Evolutionary conservation across 768 basidiomycete genomes (phyloP).

Genomic region (Chalciporus sphaerocephalus): DNA sequence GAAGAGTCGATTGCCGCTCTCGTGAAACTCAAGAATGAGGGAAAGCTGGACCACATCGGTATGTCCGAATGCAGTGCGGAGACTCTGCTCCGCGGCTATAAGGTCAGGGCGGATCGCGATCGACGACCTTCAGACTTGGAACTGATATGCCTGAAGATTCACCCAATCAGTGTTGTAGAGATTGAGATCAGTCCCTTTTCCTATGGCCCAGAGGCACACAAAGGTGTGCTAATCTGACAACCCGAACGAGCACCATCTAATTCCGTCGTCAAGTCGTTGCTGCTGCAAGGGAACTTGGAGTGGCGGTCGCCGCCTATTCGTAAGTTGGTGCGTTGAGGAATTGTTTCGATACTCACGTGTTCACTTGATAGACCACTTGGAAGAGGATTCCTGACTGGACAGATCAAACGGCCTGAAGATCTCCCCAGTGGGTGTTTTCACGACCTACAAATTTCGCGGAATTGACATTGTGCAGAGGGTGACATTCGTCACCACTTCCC

Average conservation of each 20-base stretch:
- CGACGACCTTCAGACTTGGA: too few relatives aligned
- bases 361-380: constrained; percentile 41
- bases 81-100: constrained; percentile 41
- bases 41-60: constrained; percentile 50
- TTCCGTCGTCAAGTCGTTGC: constrained; percentile 38
- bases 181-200: constrained; percentile 61
- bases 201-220: constrained; percentile 47
- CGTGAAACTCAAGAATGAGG: constrained; percentile 31
- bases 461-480: constrained; percentile 31
- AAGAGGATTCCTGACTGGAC: constrained; percentile 44
- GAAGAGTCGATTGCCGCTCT: constrained; percentile 33
- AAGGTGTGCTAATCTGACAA: constrained; percentile 22
- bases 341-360: constrained; percentile 8
- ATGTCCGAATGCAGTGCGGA: constrained; percentile 50
- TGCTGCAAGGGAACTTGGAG: constrained; percentile 46
- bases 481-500: constrained; percentile 35
- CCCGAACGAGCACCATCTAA: background rate
- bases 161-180: constrained; percentile 53
- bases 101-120: too few relatives aligned
- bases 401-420: constrained; percentile 36
- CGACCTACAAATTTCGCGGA: background rate
- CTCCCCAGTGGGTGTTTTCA: constrained; percentile 19
- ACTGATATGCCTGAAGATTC: constrained; percentile 32
- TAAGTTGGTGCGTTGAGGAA: constrained; percentile 16
- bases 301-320: constrained; percentile 57